Evolutionary conservation across 2,329 filamentous ascomycete species (phyloP).

Genomic region (Trichoderma sp.): DNA sequence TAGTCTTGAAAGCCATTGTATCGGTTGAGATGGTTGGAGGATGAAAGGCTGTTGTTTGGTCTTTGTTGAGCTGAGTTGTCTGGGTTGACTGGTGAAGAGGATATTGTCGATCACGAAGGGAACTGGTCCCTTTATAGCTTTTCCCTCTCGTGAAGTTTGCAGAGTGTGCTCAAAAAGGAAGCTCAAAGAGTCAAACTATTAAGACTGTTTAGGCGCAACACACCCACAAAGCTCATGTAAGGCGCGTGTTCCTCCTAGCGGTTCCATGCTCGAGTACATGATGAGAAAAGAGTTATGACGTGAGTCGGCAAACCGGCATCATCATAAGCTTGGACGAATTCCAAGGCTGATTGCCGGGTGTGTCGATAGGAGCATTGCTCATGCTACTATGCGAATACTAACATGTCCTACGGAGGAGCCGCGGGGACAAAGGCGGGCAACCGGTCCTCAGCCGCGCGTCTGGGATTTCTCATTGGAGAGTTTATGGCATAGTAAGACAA

Average conservation of each 20-base stretch:
- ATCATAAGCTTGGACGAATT: neutral
- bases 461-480: neutral
- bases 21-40: neutral
- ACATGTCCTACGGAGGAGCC: neutral
- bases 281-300: neutral
- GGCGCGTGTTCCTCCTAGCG: neutral
- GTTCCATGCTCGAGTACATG: neutral
- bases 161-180: neutral
- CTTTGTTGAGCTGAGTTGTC: neutral
- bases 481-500: neutral
- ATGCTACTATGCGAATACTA: neutral
- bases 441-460: neutral
- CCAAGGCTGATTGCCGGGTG: neutral
- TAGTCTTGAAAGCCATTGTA: conserved; percentile 16
- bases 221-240: neutral
- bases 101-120: neutral
- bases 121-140: conserved; percentile 7
- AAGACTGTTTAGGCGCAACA: neutral
- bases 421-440: neutral
- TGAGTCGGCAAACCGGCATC: conserved; percentile 6
- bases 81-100: neutral
- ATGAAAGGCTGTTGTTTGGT: neutral
- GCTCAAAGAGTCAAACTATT: neutral
- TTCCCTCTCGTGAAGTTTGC: neutral
- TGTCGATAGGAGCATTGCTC: neutral